A percentile compares a stretch with the other conserved stretches of the same genome.
phyloP scores from a whole-genome alignment of 2,329 filamentous ascomycete species.

The Penicillium sp. region DNA sequence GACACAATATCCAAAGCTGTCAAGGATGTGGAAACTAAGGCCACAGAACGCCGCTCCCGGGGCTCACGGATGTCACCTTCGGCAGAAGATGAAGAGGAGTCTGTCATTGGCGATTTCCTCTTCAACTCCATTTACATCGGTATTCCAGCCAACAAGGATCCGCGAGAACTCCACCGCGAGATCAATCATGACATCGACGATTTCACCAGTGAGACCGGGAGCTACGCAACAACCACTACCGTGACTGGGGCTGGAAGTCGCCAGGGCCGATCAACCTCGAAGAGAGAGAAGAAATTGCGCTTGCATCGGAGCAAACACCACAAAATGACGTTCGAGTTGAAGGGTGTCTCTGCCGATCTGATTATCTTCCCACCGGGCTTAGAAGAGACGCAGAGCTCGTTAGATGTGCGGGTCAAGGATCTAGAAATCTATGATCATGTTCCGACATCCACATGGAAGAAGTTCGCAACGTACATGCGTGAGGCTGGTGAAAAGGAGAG shows the following conservation, averaged over 20 bases:
- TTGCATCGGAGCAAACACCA: slow-evolving; percentile 83
- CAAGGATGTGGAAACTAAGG: slow-evolving; percentile 78
- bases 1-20: slow-evolving; percentile 85
- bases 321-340: slow-evolving; percentile 93
- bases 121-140: slow-evolving; percentile 99
- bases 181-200: slow-evolving; percentile 91
- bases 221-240: slow-evolving; percentile 72
- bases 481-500: slow-evolving; percentile 84
- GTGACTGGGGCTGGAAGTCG: slow-evolving; percentile 40
- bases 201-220: slow-evolving; percentile 82
- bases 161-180: slow-evolving; percentile 72
- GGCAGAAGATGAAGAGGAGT: slow-evolving; percentile 69
- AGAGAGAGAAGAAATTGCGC: slow-evolving; percentile 61
- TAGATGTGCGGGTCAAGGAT: slow-evolving; percentile 78
- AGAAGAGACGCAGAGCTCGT: slow-evolving; percentile 80
- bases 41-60: slow-evolving; percentile 68
- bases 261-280: slow-evolving; percentile 33
- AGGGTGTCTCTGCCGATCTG: slow-evolving; percentile 78
- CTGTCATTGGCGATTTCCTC: slow-evolving; percentile 86
- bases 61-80: slow-evolving; percentile 55
- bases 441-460: slow-evolving; percentile 95
- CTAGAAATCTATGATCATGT: slow-evolving; percentile 93
- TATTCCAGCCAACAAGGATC: slow-evolving; percentile 81
- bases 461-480: slow-evolving; percentile 91
- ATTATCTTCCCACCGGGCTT: slow-evolving; percentile 72